phyloP scores from a whole-genome alignment of 2,329 filamentous ascomycete species.

The Daldinia sp. region DNA sequence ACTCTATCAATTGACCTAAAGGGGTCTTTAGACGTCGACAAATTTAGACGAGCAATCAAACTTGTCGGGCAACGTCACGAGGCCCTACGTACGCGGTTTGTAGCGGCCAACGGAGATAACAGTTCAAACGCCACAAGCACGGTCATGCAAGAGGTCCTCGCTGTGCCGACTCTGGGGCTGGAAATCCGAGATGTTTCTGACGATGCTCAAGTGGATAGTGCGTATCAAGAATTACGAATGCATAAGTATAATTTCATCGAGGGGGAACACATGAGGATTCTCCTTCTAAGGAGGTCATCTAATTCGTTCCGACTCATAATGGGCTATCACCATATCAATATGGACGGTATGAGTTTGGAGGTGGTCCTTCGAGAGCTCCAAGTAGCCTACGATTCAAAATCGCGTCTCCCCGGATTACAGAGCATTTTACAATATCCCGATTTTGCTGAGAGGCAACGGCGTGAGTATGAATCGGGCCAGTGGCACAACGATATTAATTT shows the following conservation, averaged over 20 bases:
- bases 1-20: background rate
- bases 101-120: background rate
- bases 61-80: background rate
- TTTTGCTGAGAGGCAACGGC: background rate
- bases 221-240: conserved; percentile 4
- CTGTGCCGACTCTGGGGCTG: background rate
- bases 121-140: background rate
- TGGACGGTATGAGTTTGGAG: background rate
- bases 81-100: background rate
- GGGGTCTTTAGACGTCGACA: background rate
- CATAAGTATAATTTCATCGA: conserved; percentile 24
- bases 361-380: background rate
- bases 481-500: background rate
- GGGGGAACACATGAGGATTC: conserved; percentile 22
- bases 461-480: background rate
- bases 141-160: background rate
- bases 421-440: background rate
- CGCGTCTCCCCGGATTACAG: background rate
- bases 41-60: background rate
- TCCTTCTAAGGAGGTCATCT: background rate
- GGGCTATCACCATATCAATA: background rate
- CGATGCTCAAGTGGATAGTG: conserved; percentile 2
- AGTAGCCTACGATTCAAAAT: background rate
- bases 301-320: background rate
- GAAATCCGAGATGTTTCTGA: conserved; percentile 8